Evolutionary conservation across 2,329 filamentous ascomycete species (phyloP).

Genomic region (Fusarium succisae): DNA sequence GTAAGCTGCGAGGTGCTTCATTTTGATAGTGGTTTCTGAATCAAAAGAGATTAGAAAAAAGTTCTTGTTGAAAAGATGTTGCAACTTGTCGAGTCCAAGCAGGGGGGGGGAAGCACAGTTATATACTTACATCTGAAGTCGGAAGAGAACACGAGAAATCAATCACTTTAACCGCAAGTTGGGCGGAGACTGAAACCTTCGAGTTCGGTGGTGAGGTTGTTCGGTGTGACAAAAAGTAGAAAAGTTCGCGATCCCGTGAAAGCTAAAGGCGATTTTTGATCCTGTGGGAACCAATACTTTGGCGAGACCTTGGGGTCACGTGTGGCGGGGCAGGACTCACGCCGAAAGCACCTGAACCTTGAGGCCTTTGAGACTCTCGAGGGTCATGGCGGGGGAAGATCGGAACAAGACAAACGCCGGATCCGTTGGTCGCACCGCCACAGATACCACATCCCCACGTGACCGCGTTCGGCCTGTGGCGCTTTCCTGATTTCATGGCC

Average conservation of each 20-base stretch:
- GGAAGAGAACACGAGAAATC: slow-evolving; percentile 83
- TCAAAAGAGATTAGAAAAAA: slow-evolving; percentile 26
- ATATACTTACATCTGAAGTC: slow-evolving; percentile 49
- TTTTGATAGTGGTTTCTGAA: slow-evolving; percentile 69
- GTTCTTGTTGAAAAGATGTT: slow-evolving; percentile 16
- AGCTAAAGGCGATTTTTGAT: slow-evolving; percentile 44
- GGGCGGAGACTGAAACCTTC: slow-evolving; percentile 99
- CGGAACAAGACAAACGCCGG: slow-evolving; percentile 25
- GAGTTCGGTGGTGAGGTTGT: slow-evolving; percentile 69
- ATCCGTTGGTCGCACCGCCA: slow-evolving; percentile 34
- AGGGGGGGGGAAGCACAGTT: background rate
- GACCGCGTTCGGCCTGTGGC: slow-evolving; percentile 32
- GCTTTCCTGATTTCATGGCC: slow-evolving; percentile 38
- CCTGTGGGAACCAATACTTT: slow-evolving; percentile 47
- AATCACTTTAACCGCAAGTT: slow-evolving; percentile 99
- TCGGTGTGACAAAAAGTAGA: slow-evolving; percentile 45
- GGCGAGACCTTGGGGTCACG: background rate
- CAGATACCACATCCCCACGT: background rate
- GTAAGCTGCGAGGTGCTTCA: slow-evolving; percentile 99
- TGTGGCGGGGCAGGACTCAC: slow-evolving; percentile 18
- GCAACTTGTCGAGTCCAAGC: background rate
- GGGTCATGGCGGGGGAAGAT: slow-evolving; percentile 20
- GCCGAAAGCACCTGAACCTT: background rate
- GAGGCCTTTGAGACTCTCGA: background rate
- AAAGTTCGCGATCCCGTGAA: slow-evolving; percentile 41